Evolutionary conservation across 805 yeast species (phyloP).

Genomic region (Yarrowia yakushimensis): DNA sequence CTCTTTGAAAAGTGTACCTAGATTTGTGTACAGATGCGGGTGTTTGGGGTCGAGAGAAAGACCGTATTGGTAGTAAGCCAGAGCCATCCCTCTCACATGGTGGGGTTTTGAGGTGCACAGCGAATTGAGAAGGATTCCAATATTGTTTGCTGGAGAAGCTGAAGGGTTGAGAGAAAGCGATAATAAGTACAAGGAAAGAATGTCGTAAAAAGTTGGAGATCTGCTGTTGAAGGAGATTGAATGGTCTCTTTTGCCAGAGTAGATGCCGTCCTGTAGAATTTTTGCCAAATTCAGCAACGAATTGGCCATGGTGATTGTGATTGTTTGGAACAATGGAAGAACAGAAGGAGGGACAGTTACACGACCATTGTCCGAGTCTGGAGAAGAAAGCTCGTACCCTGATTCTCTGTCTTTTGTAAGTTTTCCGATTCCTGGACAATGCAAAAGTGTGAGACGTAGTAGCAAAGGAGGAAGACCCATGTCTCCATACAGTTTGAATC

Average conservation of each 20-base stretch:
- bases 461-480: conserved; percentile 12
- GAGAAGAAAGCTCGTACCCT: background rate
- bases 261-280: conserved; percentile 37
- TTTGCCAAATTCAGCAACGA: conserved; percentile 38
- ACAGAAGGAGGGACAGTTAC: background rate
- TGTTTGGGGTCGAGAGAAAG: conserved; percentile 36
- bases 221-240: conserved; percentile 30
- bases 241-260: conserved; percentile 5
- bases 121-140: conserved; percentile 37
- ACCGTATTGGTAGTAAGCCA: conserved; percentile 36
- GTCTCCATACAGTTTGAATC: conserved; percentile 11
- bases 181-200: conserved; percentile 34
- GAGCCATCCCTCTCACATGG: conserved; percentile 30
- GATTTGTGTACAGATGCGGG: conserved; percentile 38
- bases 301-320: conserved; percentile 29
- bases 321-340: background rate
- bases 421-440: background rate
- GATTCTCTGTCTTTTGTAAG: background rate
- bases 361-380: background rate
- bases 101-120: background rate
- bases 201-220: conserved; percentile 29
- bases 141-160: conserved; percentile 38
- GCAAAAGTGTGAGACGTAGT: background rate
- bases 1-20: conserved; percentile 37
- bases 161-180: conserved; percentile 36